Percentiles rank a stretch among this genome's conserved stretches.
Conservation (phyloP, 208 protist species). For the Vickermania ingenoplastis region DNA sequence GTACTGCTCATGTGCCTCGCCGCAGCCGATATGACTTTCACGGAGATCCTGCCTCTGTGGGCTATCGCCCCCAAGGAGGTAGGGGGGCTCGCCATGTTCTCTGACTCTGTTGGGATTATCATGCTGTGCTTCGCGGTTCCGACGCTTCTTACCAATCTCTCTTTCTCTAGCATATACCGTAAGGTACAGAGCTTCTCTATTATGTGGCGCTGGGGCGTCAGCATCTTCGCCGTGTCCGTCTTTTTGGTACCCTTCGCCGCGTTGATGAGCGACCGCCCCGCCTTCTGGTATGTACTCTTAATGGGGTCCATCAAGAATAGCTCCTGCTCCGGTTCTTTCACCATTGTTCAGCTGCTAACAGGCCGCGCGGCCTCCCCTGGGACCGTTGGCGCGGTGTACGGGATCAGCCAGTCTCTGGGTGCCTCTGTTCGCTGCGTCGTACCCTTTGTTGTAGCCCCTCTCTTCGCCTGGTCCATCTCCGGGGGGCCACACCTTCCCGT, state of each 20-base stretch:
- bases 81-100: slow-evolving; percentile 30
- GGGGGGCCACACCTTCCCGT: slow-evolving; percentile 22
- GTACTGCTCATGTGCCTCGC: slow-evolving; percentile 45
- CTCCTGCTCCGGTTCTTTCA: slow-evolving; percentile 28
- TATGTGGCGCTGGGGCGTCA: slow-evolving; percentile 21
- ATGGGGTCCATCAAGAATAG: slow-evolving; percentile 24
- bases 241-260: slow-evolving; percentile 14
- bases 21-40: slow-evolving; percentile 37
- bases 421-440: slow-evolving; percentile 25
- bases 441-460: slow-evolving; percentile 23
- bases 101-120: slow-evolving; percentile 24
- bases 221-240: slow-evolving; percentile 8
- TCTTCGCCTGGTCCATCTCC: slow-evolving; percentile 49
- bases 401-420: slow-evolving; percentile 52
- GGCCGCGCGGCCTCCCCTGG: slow-evolving; percentile 23
- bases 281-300: slow-evolving; percentile 24
- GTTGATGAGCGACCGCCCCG: not conserved
- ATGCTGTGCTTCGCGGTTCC: slow-evolving; percentile 28
- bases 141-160: slow-evolving; percentile 41
- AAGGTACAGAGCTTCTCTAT: slow-evolving; percentile 13
- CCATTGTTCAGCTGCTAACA: slow-evolving; percentile 43
- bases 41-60: slow-evolving; percentile 50
- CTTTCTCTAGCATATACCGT: slow-evolving; percentile 20
- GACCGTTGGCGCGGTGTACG: slow-evolving; percentile 38
- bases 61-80: slow-evolving; percentile 20